Evolutionary conservation across 164 flowering plant species (phyloP).

Genomic region (Magnolia sinica): DNA sequence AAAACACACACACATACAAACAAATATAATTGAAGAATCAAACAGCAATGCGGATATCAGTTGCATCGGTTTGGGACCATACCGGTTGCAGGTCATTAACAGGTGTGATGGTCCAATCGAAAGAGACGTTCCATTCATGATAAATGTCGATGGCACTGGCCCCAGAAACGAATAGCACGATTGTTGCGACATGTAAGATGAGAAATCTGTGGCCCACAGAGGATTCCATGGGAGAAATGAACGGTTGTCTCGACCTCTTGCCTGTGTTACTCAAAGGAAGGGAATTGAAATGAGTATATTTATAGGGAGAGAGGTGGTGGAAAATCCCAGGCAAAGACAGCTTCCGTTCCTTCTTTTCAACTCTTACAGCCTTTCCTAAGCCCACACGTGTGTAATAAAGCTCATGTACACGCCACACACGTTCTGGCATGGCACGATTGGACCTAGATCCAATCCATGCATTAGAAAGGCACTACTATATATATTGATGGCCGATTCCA

Average conservation of each 20-base stretch:
- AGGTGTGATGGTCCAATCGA: slow-evolving; percentile 28
- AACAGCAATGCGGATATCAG: not conserved
- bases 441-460: too few species aligned
- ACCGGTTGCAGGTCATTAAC: slow-evolving; percentile 35
- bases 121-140: slow-evolving; percentile 52
- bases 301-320: not conserved
- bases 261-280: not conserved
- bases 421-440: too few species aligned
- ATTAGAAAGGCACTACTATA: too few species aligned
- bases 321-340: not conserved
- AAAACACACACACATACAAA: not conserved
- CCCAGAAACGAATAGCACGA: slow-evolving; percentile 15
- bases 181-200: slow-evolving; percentile 3
- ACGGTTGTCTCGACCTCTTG: not conserved
- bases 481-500: too few species aligned
- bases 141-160: slow-evolving; percentile 38
- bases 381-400: too few species aligned
- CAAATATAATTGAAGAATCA: not conserved
- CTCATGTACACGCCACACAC: too few species aligned
- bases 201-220: not conserved
- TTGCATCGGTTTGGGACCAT: not conserved
- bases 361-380: too few species aligned
- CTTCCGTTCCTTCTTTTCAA: not conserved
- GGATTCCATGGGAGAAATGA: slow-evolving; percentile 10
- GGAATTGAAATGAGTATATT: not conserved